Percentiles rank a stretch among this genome's conserved stretches.
phyloP scores from a whole-genome alignment of 2,329 filamentous ascomycete species.

The Clonostachys rosea region DNA sequence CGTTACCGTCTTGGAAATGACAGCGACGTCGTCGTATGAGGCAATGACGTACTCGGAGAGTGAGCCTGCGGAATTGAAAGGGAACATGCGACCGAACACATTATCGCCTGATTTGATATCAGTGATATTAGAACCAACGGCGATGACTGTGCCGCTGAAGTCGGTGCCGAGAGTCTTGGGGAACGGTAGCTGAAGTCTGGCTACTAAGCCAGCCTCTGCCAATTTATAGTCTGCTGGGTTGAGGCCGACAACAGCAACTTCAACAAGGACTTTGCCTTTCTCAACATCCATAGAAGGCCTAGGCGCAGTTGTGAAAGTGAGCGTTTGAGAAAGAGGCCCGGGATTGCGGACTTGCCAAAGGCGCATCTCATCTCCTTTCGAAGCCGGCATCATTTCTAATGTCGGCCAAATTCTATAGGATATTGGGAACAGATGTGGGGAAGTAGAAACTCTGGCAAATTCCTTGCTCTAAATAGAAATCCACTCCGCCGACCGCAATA shows the following conservation, averaged over 20 bases:
- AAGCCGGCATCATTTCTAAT: too few relatives aligned
- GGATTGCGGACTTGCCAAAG: too few relatives aligned
- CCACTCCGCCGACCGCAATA: too few relatives aligned
- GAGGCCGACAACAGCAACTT: conserved; percentile 33
- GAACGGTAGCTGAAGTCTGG: conserved; percentile 18
- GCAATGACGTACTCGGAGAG: conserved; percentile 36
- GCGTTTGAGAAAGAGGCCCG: too few relatives aligned
- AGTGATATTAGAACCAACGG: conserved; percentile 13
- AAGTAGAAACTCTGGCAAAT: too few relatives aligned
- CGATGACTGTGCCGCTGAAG: conserved; percentile 42
- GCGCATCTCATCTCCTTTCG: too few relatives aligned
- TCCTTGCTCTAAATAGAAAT: too few relatives aligned
- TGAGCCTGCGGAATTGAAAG: conserved; percentile 26
- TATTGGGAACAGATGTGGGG: too few relatives aligned
- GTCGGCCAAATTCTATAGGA: too few relatives aligned
- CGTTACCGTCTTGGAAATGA: conserved; percentile 29
- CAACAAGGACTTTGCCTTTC: conserved; percentile 27
- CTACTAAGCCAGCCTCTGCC: conserved; percentile 28
- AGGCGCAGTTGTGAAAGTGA: too few relatives aligned
- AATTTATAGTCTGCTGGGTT: conserved; percentile 48
- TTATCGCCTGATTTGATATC: conserved; percentile 30
- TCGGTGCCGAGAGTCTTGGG: conserved; percentile 46
- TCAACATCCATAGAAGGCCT: too few relatives aligned
- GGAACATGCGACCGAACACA: conserved; percentile 32
- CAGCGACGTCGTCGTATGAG: conserved; percentile 21